Evolutionary conservation across 1,284 basidiomycete genomes (phyloP), one percentile per base, ranked within the genome.

Genomic region (Ustilago bromivora): DNA sequence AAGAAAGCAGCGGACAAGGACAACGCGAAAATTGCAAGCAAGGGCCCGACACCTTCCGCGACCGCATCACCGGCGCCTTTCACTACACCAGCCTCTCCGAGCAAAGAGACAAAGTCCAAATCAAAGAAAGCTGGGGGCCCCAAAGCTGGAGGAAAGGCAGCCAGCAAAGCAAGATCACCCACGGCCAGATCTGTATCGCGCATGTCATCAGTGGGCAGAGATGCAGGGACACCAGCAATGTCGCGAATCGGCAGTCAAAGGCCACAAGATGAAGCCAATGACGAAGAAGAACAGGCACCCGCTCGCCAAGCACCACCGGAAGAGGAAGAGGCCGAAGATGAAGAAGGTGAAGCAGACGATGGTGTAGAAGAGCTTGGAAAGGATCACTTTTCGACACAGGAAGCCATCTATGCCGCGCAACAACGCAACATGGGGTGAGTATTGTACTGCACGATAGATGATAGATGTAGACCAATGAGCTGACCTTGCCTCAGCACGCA

Each of bases 401-500:
- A 86, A 46, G 79, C 83, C 3, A 83, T 84, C 62, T 85, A 87
- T 36, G 80, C 82, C 2, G 81, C 85, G 32, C 84, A 86, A 60
- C 85, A 87, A 70, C 82, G 84, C 43, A 82, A 82, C 23, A 83
- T 86, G 72, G 86, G 43, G 43, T 46, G 11, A 46, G 43, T 46
- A 7, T 46, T 19, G 19, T 15, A 46, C 6, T 15, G 43, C 43
- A 46, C 43, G 19, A 83, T 82, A 91, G 95, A 51, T 88, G 95
- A 63, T 93, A 95, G 90, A 92, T 94, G 85, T 93, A 93, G 77
- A 93, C 96, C 82, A 92, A 91, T 71, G 89, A 91, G 2, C 23
- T 28, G 23, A 28, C 23, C 23, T 28, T 28, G 23, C 23, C 23
- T 28, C 23, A 28, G 23, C 23, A 28, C 23, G 23, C 23, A 28